phyloP scores from a whole-genome alignment of 129 eudicot species.

The Pulicaria dysenterica region DNA sequence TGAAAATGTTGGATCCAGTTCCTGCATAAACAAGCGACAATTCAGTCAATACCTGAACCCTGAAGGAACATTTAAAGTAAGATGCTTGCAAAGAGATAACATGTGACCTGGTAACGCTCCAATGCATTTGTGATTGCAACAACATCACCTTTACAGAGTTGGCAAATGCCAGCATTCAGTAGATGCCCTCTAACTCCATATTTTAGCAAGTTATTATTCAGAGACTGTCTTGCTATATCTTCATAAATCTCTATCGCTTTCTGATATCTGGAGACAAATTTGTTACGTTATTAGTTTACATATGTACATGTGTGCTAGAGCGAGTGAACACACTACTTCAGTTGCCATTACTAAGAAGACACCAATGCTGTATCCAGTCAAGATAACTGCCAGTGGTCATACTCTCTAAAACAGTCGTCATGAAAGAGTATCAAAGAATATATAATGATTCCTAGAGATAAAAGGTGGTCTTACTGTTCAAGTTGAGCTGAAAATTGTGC shows the following conservation, averaged over 20 bases:
- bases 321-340: too few species aligned
- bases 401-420: too few species aligned
- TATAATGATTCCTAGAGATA: not conserved
- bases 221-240: constrained; percentile 55
- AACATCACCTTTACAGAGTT: constrained; percentile 53
- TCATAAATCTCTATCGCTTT: constrained; percentile 53
- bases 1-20: constrained; percentile 68
- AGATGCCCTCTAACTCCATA: constrained; percentile 62
- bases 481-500: constrained; percentile 76
- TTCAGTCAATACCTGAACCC: not conserved
- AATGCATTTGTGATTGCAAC: constrained; percentile 56
- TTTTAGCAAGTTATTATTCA: constrained; percentile 50
- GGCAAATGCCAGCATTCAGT: constrained; percentile 60
- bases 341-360: too few species aligned
- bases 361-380: too few species aligned
- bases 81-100: constrained; percentile 7
- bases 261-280: constrained; percentile 35
- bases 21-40: constrained; percentile 40
- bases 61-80: not conserved
- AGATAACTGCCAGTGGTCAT: too few species aligned
- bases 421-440: not conserved
- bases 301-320: too few species aligned
- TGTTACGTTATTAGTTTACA: not conserved
- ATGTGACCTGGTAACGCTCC: constrained; percentile 49
- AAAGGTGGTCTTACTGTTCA: constrained; percentile 49